phyloP scores from a whole-genome alignment of 1,284 basidiomycete species.

The Cryptococcus sp. region DNA sequence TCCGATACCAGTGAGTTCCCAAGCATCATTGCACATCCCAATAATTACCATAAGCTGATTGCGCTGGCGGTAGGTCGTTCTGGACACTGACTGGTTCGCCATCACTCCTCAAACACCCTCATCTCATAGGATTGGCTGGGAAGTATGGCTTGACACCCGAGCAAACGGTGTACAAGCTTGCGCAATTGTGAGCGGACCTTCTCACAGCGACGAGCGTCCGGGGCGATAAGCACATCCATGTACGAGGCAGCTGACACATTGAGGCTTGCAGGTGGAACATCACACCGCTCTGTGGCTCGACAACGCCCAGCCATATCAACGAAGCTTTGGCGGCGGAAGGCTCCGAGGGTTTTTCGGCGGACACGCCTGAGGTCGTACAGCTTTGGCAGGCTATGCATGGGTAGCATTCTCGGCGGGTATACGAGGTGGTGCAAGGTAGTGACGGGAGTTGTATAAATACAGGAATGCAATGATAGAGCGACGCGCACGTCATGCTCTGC shows the following conservation, averaged over 20 bases:
- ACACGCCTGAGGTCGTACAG: constrained; percentile 34
- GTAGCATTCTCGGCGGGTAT: neutral
- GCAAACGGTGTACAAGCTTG: constrained; percentile 68
- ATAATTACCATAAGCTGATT: neutral
- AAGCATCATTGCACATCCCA: neutral
- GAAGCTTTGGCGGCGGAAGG: constrained; percentile 61
- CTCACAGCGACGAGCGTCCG: neutral
- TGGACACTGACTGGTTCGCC: constrained; percentile 82
- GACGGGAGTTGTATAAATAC: too few relatives aligned
- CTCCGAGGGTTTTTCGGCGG: constrained; percentile 51
- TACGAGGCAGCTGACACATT: constrained; percentile 11
- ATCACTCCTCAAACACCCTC: constrained; percentile 59
- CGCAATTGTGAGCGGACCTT: constrained; percentile 54
- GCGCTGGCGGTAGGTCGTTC: constrained; percentile 63
- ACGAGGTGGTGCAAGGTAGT: too few relatives aligned
- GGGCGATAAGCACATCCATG: too few relatives aligned
- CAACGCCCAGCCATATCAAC: constrained; percentile 60
- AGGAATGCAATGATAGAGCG: too few relatives aligned
- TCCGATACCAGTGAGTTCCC: constrained; percentile 68
- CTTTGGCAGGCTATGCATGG: constrained; percentile 26
- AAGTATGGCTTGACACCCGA: constrained; percentile 61
- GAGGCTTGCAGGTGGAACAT: constrained; percentile 37
- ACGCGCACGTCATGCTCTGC: too few relatives aligned
- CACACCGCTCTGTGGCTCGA: constrained; percentile 45
- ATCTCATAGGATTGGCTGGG: constrained; percentile 57